These are phyloP conservation scores for Phoma sp. DNA, from an alignment of 2,329 filamentous ascomycete species.

Conservation along the genomic window DNA sequence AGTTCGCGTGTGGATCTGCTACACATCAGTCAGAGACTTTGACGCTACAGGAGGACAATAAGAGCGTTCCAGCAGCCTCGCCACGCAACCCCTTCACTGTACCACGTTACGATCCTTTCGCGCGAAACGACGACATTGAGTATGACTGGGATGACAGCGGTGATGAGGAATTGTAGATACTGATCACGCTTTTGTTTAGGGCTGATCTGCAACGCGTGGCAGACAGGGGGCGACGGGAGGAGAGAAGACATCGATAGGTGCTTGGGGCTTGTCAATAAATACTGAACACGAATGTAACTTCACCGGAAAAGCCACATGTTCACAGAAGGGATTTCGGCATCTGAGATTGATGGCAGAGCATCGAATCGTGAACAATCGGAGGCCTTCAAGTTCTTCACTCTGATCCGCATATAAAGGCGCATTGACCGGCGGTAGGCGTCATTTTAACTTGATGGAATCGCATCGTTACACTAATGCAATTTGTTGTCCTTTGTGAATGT, in stretches of 20 bases:
- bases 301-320: no score
- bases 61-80: not conserved
- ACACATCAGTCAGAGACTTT: not conserved
- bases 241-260: no score
- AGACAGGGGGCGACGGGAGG: not conserved
- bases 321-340: no score
- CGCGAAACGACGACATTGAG: slow-evolving; percentile 10
- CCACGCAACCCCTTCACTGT: not conserved
- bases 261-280: no score
- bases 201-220: not conserved
- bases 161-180: not conserved
- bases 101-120: not conserved
- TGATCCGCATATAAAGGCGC: no score
- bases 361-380: no score
- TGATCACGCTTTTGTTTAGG: not conserved
- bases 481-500: not conserved
- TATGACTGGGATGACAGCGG: slow-evolving; percentile 9
- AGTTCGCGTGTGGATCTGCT: not conserved
- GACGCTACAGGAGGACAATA: not conserved
- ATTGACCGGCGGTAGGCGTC: no score
- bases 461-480: not conserved
- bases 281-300: no score
- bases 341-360: no score
- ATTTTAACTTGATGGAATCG: no score
- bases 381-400: no score